These are phyloP conservation scores for Dictyostelium discoideum DNA, from an alignment of 78 protist genomes.

Conservation along the genomic window DNA sequence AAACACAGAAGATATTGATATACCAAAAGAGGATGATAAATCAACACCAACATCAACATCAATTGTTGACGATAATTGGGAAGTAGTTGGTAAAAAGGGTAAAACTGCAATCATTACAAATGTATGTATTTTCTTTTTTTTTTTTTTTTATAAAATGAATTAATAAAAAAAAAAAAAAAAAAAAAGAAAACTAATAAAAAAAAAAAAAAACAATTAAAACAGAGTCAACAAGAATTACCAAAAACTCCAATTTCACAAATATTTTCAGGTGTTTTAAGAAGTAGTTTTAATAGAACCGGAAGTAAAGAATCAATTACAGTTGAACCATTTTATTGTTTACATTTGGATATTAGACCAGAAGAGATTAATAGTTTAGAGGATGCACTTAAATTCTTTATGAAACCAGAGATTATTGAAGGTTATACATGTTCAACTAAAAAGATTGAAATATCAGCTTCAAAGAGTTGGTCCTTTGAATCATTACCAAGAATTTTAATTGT, in stretches of 20 bases:
- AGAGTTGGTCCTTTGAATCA: slow-evolving; percentile 55
- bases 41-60: background rate
- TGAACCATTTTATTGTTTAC: slow-evolving; percentile 29
- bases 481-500: slow-evolving; percentile 49
- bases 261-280: slow-evolving; percentile 9
- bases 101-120: slow-evolving; percentile 55
- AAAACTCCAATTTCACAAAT: slow-evolving; percentile 72
- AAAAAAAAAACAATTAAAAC: background rate
- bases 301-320: slow-evolving; percentile 57
- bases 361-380: slow-evolving; percentile 37
- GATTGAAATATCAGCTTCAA: slow-evolving; percentile 46
- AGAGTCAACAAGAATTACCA: slow-evolving; percentile 61
- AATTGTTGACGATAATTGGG: slow-evolving; percentile 37
- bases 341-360: slow-evolving; percentile 69
- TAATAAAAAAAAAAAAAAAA: too few species aligned
- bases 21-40: slow-evolving; percentile 2
- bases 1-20: slow-evolving; percentile 28
- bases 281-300: slow-evolving; percentile 55
- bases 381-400: slow-evolving; percentile 56
- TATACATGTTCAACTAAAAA: slow-evolving; percentile 54
- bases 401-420: slow-evolving; percentile 44
- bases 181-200: too few species aligned
- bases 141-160: too few species aligned
- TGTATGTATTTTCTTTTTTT: background rate
- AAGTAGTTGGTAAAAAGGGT: slow-evolving; percentile 52